Conservation (phyloP, 257 asterid species). For the Rubia yunnanensis region DNA sequence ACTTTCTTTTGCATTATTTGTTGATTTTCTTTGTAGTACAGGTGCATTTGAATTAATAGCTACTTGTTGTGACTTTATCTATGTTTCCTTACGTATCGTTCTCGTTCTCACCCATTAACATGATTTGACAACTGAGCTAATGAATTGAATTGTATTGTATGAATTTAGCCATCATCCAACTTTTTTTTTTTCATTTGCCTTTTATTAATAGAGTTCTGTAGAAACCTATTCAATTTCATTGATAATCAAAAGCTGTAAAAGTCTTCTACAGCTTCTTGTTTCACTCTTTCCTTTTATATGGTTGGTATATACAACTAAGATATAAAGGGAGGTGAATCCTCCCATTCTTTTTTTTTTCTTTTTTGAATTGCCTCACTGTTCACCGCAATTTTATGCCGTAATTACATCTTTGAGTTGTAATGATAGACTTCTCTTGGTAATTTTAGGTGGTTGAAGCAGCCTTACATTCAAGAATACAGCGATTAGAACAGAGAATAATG, state of each 20-base stretch:
- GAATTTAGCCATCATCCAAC: neutral
- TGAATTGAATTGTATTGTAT: neutral
- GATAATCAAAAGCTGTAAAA: neutral
- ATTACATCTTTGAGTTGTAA: neutral
- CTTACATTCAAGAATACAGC: constrained; percentile 78
- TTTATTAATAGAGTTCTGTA: no score
- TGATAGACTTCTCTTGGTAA: neutral
- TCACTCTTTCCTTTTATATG: neutral
- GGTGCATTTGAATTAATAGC: neutral
- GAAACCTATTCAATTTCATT: neutral
- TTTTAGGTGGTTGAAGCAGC: constrained; percentile 98
- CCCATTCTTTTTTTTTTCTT: neutral
- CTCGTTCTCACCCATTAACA: neutral
- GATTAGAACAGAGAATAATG: constrained; percentile 73
- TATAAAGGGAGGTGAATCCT: neutral
- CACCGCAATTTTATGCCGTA: neutral
- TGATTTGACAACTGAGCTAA: neutral
- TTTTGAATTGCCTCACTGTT: neutral
- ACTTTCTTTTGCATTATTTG: no score
- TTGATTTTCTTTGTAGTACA: neutral
- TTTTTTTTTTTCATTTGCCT: neutral
- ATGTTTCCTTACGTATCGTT: neutral
- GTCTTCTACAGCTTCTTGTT: neutral
- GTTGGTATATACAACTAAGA: neutral
- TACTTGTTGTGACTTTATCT: neutral